Conservation (phyloP, 306 rosid genomes). For the Aeschynomene evenia region DNA sequence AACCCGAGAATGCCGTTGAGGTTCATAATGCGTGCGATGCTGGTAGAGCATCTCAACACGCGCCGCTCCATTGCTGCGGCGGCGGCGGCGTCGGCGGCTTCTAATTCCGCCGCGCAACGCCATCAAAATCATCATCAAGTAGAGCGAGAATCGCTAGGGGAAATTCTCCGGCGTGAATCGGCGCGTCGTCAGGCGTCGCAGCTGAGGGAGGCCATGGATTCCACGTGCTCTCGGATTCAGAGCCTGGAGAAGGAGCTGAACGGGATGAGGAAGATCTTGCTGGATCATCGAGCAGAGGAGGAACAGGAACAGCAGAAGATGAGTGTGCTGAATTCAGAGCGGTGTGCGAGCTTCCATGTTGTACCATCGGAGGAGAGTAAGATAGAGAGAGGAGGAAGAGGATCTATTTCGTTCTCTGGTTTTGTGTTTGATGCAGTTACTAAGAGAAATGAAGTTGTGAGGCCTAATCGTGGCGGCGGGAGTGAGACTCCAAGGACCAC, state of each 20-base stretch:
- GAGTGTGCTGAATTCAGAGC: constrained; percentile 31
- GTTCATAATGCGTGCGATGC: constrained; percentile 76
- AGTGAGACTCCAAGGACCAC: constrained; percentile 19
- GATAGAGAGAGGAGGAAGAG: constrained; percentile 52
- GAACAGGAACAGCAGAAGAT: background rate
- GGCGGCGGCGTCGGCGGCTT: constrained; percentile 14
- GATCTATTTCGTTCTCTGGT: constrained; percentile 52
- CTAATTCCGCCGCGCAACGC: background rate
- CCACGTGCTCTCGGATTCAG: constrained; percentile 60
- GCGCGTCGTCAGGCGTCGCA: constrained; percentile 45
- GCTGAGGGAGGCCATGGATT: constrained; percentile 62
- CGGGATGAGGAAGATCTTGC: constrained; percentile 56
- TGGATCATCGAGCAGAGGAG: constrained; percentile 30
- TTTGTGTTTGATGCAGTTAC: constrained; percentile 25
- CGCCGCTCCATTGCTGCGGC: constrained; percentile 48
- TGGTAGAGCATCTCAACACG: constrained; percentile 79
- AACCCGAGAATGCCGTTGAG: constrained; percentile 77
- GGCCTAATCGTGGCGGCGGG: background rate
- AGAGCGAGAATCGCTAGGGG: constrained; percentile 47
- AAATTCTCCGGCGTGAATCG: constrained; percentile 44
- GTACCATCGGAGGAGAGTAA: constrained; percentile 17
- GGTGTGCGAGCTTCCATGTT: constrained; percentile 68
- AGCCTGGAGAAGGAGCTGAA: constrained; percentile 62
- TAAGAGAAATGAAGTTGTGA: background rate
- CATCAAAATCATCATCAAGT: background rate